Evolutionary conservation across 306 rosid genomes (phyloP), one percentile per base, ranked within the genome.

Genomic region (Acacia acuminata): DNA sequence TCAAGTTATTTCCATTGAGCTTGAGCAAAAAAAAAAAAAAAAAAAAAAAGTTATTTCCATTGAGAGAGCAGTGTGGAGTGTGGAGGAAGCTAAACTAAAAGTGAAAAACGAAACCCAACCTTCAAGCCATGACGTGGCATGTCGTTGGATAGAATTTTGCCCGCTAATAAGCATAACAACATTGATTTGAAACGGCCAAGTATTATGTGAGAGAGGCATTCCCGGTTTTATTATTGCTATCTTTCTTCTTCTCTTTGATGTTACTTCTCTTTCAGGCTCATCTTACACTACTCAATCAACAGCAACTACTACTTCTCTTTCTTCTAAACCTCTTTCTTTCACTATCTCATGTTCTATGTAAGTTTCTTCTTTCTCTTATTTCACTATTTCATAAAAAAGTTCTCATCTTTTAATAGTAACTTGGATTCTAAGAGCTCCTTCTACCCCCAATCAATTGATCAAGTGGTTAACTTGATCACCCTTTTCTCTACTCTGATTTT

Each of bases 121-220:
- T 63, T 45, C 71, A 66, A 42, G 1, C 4, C 8, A 15, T 66
- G 78, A 80, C 73, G 73, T 81, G 87, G 79, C 82, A 2, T 51
- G 8, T 66, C 40, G 73, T 77, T 86, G 78, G 79, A 36, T 0
- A 1, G 12, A 10, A 72, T 30, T 34, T 34, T 82, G 19, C 80
- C 85, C 75, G 83, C 81, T 84, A 66, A 77, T 72, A 69, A 45
- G 20, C 5, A 56, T 8, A 3, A 22, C 78, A 19, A 20, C 78
- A 79, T 87, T 84, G 88, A 87, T 86, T 82, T 84, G 75, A 87
- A 81, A 70, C 81, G 34, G 43, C 55, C 67, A 77, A n/a, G 72
- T 53, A 27, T 25, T n/a, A 32, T n/a, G 34, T 16, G 86, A 32
- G 25, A 34, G 20, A 25, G 77, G 51, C 78, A 38, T 61, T 70